Base-by-base conservation (phyloP, 345 rosid genomes). In the Jatropha curcas region DNA sequence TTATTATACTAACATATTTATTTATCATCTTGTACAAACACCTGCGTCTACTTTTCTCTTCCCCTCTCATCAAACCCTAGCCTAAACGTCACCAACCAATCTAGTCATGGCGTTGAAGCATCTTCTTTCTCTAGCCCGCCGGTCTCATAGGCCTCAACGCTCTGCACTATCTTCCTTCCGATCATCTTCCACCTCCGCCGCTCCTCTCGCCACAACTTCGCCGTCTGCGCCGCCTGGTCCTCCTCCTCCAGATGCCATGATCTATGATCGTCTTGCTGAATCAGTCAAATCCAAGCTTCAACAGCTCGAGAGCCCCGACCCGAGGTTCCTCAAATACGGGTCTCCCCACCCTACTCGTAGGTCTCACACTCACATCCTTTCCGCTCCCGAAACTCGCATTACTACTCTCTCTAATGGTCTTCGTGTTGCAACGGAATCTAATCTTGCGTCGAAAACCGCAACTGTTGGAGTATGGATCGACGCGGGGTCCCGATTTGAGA, bases 381-480 rank as follows among this genome's bases (percentile, higher is more conserved):
- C 95, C 37, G 81, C 90, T 2, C 99, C 99, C 16, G 91, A 90
- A 84, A 96, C 99, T 30, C 89, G 89, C 35, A 82, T 96, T 72
- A 96, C 98, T 12, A 90, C 97, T n/a, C 87, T 96, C 25, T 80
- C 96, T 56, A 96, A 86, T 25, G 98, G 99, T 64, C 90, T 93
- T 55, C 89, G 99, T 2, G 83, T 96, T 7, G 98, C 99, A 7
- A 93, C 99, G 0, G 99, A 93, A 77, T 96, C 99, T 0, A 85
- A 79, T 27, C 94, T 93, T 7, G 81, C 97, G 5, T 70, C 86
- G 1, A 90, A 82, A 68, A 86, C 98, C 0, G 96, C 98, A 17
- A 91, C 98, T 2, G 97, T 96, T 17, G 99, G 99, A 22, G 97
- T 93, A 19, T 96, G 98, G 98, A 93, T 96, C 74, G 99, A 96